Percentiles rank a stretch among this genome's conserved stretches.
Evolutionary conservation across 768 basidiomycete genomes (phyloP).

Genomic region (Termitomyces sp.): DNA sequence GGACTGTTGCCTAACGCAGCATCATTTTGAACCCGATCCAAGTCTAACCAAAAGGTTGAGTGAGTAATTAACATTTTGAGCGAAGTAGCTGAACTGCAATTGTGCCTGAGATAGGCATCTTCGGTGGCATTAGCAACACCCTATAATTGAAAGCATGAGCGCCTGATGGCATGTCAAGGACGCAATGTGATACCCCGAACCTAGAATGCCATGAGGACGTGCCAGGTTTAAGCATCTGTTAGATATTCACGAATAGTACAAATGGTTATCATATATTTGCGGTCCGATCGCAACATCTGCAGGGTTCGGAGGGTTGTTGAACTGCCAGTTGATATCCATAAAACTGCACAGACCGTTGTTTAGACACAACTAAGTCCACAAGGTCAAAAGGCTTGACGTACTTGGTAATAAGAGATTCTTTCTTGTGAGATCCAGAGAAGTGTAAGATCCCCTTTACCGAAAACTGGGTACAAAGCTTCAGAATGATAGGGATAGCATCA

Average conservation of each 20-base stretch:
- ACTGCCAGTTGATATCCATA: slow-evolving; percentile 81
- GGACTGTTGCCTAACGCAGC: slow-evolving; percentile 34
- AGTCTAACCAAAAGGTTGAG: slow-evolving; percentile 36
- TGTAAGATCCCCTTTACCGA: slow-evolving; percentile 18
- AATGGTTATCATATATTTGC: slow-evolving; percentile 73
- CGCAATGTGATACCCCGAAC: slow-evolving; percentile 47
- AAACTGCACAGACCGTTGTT: slow-evolving; percentile 42
- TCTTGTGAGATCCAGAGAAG: slow-evolving; percentile 6
- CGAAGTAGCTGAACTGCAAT: slow-evolving; percentile 58
- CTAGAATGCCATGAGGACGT: slow-evolving; percentile 23
- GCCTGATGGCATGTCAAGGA: background rate
- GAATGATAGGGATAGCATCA: slow-evolving; percentile 35
- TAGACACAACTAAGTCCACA: slow-evolving; percentile 7
- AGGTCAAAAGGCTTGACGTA: slow-evolving; percentile 15
- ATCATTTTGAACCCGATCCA: slow-evolving; percentile 43
- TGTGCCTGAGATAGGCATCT: slow-evolving; percentile 58
- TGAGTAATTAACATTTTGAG: background rate
- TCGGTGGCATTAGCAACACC: slow-evolving; percentile 67
- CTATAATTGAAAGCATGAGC: slow-evolving; percentile 28
- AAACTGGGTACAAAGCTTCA: slow-evolving; percentile 24
- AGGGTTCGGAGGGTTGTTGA: slow-evolving; percentile 66
- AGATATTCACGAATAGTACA: slow-evolving; percentile 64
- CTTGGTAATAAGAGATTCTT: slow-evolving; percentile 31
- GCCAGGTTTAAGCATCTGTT: background rate
- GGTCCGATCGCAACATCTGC: slow-evolving; percentile 65